Conservation (phyloP, 495 filamentous ascomycete species). For the Hyaloscypha variabilis region DNA sequence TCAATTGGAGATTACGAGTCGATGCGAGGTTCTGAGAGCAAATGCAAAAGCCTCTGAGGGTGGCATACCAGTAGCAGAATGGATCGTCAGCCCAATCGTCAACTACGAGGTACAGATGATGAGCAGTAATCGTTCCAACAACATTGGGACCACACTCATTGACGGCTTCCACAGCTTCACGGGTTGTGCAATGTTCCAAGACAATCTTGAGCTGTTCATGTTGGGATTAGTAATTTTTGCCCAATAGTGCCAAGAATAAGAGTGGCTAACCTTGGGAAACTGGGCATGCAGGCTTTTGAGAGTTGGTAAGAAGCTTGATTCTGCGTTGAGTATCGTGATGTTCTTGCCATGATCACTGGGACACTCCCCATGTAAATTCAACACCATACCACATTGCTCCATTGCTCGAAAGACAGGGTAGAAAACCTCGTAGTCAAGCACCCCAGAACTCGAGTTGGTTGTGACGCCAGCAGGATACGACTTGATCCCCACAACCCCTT, state of each 20-base stretch:
- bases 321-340: constrained; percentile 77
- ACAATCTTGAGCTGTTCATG: constrained; percentile 18
- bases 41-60: constrained; percentile 25
- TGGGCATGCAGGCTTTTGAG: constrained; percentile 67
- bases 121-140: constrained; percentile 74
- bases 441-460: constrained; percentile 83
- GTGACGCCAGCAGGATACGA: constrained; percentile 72
- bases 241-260: background rate
- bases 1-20: background rate
- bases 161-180: constrained; percentile 79
- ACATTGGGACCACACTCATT: constrained; percentile 75
- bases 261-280: constrained; percentile 61
- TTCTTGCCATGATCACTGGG: constrained; percentile 57
- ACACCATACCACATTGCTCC: constrained; percentile 53
- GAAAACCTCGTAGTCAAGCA: constrained; percentile 70
- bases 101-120: constrained; percentile 70
- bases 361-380: constrained; percentile 64
- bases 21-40: constrained; percentile 5
- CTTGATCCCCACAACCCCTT: constrained; percentile 70
- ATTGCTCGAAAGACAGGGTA: constrained; percentile 84
- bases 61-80: constrained; percentile 64
- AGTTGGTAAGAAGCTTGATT: constrained; percentile 79
- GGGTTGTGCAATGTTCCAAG: constrained; percentile 80
- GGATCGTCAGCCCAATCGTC: constrained; percentile 67
- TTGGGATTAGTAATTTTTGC: background rate